Evolutionary conservation across 495 filamentous ascomycete genomes (phyloP), one percentile per base, ranked within the genome.

Genomic region (Sabuloglossum arenarium): DNA sequence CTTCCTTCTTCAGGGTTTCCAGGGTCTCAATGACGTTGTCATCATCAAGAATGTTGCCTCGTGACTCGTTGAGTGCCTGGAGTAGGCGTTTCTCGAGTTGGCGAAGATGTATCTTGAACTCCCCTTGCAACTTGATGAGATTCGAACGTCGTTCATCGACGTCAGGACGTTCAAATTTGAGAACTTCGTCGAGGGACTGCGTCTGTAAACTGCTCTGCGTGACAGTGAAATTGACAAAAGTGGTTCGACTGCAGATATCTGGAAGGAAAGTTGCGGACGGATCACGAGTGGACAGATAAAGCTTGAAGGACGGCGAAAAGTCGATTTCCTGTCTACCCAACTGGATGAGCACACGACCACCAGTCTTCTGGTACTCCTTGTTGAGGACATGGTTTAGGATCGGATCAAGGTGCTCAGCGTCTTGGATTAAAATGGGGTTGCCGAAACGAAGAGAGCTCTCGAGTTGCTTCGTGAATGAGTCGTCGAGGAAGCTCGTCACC

Each of bases 321-420:
- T 99, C 91, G 56, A 99, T 99, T 67, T 97, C 89, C 69, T 99
- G 93, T 68, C 90, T 96, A 61, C 91, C 91, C 30, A 99, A 82
- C 66, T 97, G 91, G 58, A 97, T 97, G 50, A 99, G 78, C 37
- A 99, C 91, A 75, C 91, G 89, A 14, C 91, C 91, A 56, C 91
- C 91, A n/a, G 91, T 99, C 71, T 88, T 95, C 68, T 99, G 91
- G 68, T 99, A 97, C 64, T 99, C 91, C 67, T 97, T 97, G 71
- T 99, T 99, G 67, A 99, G 79, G 49, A 99, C 89, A 64, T 99
- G 93, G 65, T 95, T 99, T 63, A 99, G 81, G 54, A 99, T 84
- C 6, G 91, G 91, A 64, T 99, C 91, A 54, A 99, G 69, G 64
- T 97, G 85, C 69, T 99, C 91, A 3, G 91, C 91, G 68, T 99